Evolutionary conservation across 106 monocot species (phyloP).

Genomic region (Allium fistulosum): DNA sequence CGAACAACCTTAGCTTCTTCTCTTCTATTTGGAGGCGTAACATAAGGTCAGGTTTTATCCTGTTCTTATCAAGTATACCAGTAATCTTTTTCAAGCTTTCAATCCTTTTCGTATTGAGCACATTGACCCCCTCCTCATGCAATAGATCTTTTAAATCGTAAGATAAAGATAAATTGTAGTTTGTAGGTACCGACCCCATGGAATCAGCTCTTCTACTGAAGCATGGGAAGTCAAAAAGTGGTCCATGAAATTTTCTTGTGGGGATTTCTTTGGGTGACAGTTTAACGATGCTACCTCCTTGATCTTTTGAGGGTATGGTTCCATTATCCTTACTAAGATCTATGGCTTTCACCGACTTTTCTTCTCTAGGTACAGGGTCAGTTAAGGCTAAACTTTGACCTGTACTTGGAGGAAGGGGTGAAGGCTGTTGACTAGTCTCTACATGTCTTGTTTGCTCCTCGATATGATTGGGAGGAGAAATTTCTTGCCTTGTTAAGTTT

Average conservation of each 20-base stretch:
- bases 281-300: conserved; percentile 3
- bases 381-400: conserved; percentile 37
- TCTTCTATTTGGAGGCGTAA: conserved; percentile 88
- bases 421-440: conserved; percentile 24
- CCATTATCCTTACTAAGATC: conserved; percentile 8
- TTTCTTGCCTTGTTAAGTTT: conserved; percentile 27
- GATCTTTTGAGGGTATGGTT: conserved; percentile 10
- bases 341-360: conserved; percentile 37
- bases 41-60: conserved; percentile 84
- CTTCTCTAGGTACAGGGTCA: conserved; percentile 37
- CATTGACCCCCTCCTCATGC: conserved; percentile 47
- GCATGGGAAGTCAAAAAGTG: conserved; percentile 93
- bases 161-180: conserved; percentile 46
- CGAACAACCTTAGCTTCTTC: conserved; percentile 72
- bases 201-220: conserved; percentile 71
- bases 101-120: conserved; percentile 67
- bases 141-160: conserved; percentile 88
- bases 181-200: conserved; percentile 30
- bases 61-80: conserved; percentile 65
- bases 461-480: conserved; percentile 11
- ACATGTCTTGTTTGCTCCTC: conserved; percentile 37
- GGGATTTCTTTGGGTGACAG: conserved; percentile 23
- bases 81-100: conserved; percentile 78
- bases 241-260: conserved; percentile 76
- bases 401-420: conserved; percentile 17